A percentile compares a stretch with the other conserved stretches of the same genome.
Conservation (phyloP, 345 rosid species). For the Firmiana major region DNA sequence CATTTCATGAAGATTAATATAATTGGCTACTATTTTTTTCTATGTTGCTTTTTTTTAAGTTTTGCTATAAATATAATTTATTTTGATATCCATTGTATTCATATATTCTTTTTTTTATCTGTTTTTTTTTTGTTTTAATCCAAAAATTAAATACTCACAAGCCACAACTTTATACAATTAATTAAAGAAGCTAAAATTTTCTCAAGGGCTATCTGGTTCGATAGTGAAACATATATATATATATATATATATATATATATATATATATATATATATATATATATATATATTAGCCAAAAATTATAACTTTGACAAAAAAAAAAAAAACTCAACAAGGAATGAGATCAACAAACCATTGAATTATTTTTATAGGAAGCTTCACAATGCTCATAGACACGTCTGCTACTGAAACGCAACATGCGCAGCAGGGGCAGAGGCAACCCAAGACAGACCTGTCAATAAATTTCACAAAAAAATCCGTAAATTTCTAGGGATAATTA, state of each 20-base stretch:
- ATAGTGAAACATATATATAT: not conserved
- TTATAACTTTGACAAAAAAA: not conserved
- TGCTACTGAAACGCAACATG: not conserved
- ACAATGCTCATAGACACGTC: conserved; percentile 3
- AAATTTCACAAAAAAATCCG: not conserved
- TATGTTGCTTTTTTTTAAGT: no score
- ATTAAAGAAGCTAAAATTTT: no score
- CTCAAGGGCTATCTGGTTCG: not conserved
- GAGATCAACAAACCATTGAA: conserved; percentile 4
- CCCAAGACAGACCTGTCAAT: conserved; percentile 1
- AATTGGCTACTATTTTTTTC: no score
- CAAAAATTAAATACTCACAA: no score
- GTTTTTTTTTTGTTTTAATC: no score
- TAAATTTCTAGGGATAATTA: no score
- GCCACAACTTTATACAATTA: no score
- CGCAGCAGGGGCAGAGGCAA: conserved; percentile 14
- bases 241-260: not conserved
- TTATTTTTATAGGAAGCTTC: conserved; percentile 10
- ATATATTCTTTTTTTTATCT: no score
- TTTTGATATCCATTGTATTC: no score
- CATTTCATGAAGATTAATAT: no score
- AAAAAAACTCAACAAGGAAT: conserved; percentile 17
- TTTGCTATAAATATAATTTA: no score
- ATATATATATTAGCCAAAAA: not conserved
- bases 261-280: not conserved